Conservation (phyloP, 2,329 filamentous ascomycete species). For the Arthrobotrys musiformis region DNA sequence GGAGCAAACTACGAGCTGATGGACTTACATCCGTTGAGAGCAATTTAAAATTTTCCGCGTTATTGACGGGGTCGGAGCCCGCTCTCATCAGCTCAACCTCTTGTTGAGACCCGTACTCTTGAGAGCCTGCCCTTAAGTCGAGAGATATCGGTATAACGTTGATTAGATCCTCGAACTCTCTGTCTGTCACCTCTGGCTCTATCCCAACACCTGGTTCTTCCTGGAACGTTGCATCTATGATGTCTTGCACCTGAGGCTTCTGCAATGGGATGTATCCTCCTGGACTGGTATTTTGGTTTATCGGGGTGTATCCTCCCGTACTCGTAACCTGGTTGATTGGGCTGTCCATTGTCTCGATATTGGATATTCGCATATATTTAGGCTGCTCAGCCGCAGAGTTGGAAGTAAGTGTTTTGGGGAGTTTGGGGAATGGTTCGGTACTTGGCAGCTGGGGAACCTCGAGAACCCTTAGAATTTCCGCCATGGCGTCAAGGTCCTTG, state of each 20-base stretch:
- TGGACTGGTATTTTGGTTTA: not conserved
- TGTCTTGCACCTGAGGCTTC: not conserved
- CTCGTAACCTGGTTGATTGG: not conserved
- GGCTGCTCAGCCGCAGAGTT: not conserved
- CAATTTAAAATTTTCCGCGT: constrained; percentile 5
- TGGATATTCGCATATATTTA: not conserved
- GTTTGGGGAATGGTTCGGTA: not conserved
- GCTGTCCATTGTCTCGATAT: constrained; percentile 1
- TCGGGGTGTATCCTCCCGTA: no score
- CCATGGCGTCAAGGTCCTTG: constrained; percentile 9
- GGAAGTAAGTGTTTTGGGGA: not conserved
- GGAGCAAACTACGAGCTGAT: not conserved
- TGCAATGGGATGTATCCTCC: not conserved
- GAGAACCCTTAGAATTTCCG: constrained; percentile 39
- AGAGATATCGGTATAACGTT: not conserved
- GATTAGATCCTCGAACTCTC: not conserved
- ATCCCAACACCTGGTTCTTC: not conserved
- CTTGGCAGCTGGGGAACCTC: constrained; percentile 13
- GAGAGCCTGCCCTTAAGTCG: not conserved
- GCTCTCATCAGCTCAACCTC: not conserved
- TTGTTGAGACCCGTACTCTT: not conserved
- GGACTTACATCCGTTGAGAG: constrained; percentile 38
- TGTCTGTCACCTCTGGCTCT: not conserved
- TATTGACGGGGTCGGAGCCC: not conserved
- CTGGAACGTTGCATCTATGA: not conserved